These are phyloP conservation scores for Fagus sylvatica DNA, from an alignment of 306 rosid genomes.

Conservation along the genomic window DNA sequence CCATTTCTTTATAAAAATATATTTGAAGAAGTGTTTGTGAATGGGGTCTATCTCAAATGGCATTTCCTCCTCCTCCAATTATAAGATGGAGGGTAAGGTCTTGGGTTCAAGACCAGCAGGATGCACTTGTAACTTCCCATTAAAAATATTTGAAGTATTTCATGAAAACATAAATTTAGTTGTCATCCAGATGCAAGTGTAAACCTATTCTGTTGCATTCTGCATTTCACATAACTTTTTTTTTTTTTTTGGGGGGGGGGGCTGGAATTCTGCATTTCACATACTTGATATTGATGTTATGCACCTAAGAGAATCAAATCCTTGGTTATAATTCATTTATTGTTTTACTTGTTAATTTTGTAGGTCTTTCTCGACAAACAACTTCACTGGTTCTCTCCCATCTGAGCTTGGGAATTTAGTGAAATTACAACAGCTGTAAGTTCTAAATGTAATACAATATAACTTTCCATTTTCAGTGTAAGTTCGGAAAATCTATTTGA, in stretches of 20 bases:
- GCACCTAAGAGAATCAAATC: neutral
- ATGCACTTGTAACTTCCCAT: too few species aligned
- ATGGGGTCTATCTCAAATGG: too few species aligned
- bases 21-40: neutral
- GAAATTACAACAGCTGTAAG: slow-evolving; percentile 60
- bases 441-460: slow-evolving; percentile 13
- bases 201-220: neutral
- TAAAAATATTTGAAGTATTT: neutral
- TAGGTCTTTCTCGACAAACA: slow-evolving; percentile 58
- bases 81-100: too few species aligned
- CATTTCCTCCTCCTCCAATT: too few species aligned
- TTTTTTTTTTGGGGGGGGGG: too few species aligned
- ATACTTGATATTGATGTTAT: neutral
- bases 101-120: too few species aligned
- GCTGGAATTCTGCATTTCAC: neutral
- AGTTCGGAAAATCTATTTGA: neutral
- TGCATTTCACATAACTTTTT: neutral
- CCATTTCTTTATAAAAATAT: neutral
- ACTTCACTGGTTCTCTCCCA: slow-evolving; percentile 74
- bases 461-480: neutral
- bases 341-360: slow-evolving; percentile 23
- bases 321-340: neutral
- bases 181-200: neutral
- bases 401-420: slow-evolving; percentile 63
- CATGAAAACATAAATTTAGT: neutral